phyloP scores from a whole-genome alignment of 1,284 basidiomycete genomes.

The Retiboletus flavoniger region DNA sequence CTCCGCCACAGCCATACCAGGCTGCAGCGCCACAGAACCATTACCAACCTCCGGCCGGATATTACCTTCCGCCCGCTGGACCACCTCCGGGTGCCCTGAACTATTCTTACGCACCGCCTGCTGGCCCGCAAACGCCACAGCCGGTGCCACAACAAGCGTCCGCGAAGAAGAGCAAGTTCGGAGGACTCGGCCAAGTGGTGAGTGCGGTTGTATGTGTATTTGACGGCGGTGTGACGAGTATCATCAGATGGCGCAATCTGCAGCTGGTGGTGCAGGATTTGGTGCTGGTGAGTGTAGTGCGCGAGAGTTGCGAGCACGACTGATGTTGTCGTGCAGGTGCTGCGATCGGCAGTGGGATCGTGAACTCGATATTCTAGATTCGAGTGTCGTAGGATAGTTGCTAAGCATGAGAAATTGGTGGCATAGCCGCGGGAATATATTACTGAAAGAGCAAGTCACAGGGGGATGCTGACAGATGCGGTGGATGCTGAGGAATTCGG shows the following conservation, averaged over 20 bases:
- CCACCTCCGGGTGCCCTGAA: constrained; percentile 26
- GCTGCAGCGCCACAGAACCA: constrained; percentile 19
- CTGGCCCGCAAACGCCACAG: constrained; percentile 35
- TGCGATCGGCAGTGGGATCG: constrained; percentile 46
- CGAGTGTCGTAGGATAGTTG: constrained; percentile 13
- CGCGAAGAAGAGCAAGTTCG: constrained; percentile 61
- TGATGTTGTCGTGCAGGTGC: constrained; percentile 33
- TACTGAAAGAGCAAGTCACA: constrained; percentile 23
- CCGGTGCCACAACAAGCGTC: constrained; percentile 41
- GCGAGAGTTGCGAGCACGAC: background rate
- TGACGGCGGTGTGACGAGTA: background rate
- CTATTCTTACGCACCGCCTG: constrained; percentile 32
- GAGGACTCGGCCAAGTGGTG: constrained; percentile 59
- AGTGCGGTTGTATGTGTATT: constrained; percentile 15
- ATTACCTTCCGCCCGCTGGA: constrained; percentile 24
- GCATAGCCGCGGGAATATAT: constrained; percentile 24
- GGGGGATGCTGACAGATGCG: constrained; percentile 33
- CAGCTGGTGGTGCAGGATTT: constrained; percentile 60
- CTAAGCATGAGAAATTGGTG: constrained; percentile 23
- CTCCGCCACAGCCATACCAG: constrained; percentile 27
- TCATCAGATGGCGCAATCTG: constrained; percentile 54
- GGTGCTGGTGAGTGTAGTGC: constrained; percentile 48
- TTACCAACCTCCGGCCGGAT: constrained; percentile 25
- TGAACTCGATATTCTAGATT: constrained; percentile 45
- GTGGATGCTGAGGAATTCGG: constrained; percentile 33